phyloP scores from a whole-genome alignment of 1,284 basidiomycete species.

The Tremellales sp. region DNA sequence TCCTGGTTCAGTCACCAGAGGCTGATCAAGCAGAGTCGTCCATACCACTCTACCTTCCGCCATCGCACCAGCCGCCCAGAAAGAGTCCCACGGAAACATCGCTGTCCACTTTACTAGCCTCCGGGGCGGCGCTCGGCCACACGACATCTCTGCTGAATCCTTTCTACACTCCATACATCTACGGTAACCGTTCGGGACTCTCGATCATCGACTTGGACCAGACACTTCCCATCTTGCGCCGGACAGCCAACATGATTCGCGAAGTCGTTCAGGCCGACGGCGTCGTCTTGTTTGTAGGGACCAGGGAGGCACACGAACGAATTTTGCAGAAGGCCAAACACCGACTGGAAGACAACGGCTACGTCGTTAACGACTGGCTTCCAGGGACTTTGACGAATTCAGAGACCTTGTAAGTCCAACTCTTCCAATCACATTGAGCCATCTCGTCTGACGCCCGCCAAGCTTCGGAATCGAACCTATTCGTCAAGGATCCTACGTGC shows the following conservation, averaged over 20 bases:
- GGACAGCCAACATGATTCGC: conserved; percentile 81
- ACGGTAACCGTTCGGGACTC: conserved; percentile 83
- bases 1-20: not conserved
- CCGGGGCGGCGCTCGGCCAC: conserved; percentile 93
- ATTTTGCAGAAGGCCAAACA: conserved; percentile 75
- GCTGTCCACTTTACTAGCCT: conserved; percentile 84
- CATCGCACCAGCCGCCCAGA: conserved; percentile 13
- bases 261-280: conserved; percentile 79
- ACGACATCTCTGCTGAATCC: conserved; percentile 74
- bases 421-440: not conserved
- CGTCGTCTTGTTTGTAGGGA: conserved; percentile 85
- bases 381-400: conserved; percentile 92
- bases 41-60: conserved; percentile 27
- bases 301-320: conserved; percentile 69
- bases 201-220: conserved; percentile 94
- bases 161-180: conserved; percentile 87
- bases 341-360: conserved; percentile 69
- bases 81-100: conserved; percentile 36
- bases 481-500: conserved; percentile 60
- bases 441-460: not conserved
- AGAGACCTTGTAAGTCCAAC: conserved; percentile 56
- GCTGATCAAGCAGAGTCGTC: conserved; percentile 6
- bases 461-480: conserved; percentile 62
- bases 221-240: conserved; percentile 83
- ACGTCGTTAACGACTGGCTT: conserved; percentile 82